Percentiles rank a stretch among this genome's conserved stretches.
These are phyloP conservation scores for Syzygium aromaticum DNA, from an alignment of 345 rosid genomes.

Conservation along the genomic window DNA sequence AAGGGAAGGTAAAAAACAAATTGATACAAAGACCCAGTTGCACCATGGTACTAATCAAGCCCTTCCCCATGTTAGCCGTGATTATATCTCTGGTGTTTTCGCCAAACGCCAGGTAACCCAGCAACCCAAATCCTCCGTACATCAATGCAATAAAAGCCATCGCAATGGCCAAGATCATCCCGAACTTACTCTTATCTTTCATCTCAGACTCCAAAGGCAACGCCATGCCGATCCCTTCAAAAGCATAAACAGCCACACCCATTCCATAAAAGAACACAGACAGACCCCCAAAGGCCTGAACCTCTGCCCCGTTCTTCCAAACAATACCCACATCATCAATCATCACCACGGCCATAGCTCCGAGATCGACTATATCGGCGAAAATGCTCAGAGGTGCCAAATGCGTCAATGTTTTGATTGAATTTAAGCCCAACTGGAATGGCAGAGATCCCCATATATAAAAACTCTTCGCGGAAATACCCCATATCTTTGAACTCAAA, in stretches of 20 bases:
- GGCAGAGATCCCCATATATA: constrained; percentile 77
- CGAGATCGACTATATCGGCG: constrained; percentile 82
- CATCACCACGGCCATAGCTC: constrained; percentile 65
- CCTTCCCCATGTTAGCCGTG: constrained; percentile 64
- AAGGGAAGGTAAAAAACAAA: constrained; percentile 82
- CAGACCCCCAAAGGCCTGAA: constrained; percentile 50
- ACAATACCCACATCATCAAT: constrained; percentile 41
- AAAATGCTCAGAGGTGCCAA: constrained; percentile 88
- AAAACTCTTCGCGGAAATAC: constrained; percentile 42
- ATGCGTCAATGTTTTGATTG: constrained; percentile 65
- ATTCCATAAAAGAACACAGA: constrained; percentile 65
- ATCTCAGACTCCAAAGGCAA: constrained; percentile 66
- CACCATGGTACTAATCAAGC: constrained; percentile 49
- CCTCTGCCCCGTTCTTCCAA: constrained; percentile 29
- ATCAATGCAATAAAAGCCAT: constrained; percentile 51
- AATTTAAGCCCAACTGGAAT: constrained; percentile 72
- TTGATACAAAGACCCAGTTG: constrained; percentile 76
- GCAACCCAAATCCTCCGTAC: constrained; percentile 55
- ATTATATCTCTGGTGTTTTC: constrained; percentile 59
- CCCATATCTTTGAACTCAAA: constrained; percentile 22
- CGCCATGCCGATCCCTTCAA: constrained; percentile 79
- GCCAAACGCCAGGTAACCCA: constrained; percentile 85
- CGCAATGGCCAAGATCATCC: constrained; percentile 34
- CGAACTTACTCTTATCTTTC: constrained; percentile 50
- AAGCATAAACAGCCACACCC: constrained; percentile 75